phyloP scores from a whole-genome alignment of 1,284 basidiomycete species.

The Pseudozyma pruni region DNA sequence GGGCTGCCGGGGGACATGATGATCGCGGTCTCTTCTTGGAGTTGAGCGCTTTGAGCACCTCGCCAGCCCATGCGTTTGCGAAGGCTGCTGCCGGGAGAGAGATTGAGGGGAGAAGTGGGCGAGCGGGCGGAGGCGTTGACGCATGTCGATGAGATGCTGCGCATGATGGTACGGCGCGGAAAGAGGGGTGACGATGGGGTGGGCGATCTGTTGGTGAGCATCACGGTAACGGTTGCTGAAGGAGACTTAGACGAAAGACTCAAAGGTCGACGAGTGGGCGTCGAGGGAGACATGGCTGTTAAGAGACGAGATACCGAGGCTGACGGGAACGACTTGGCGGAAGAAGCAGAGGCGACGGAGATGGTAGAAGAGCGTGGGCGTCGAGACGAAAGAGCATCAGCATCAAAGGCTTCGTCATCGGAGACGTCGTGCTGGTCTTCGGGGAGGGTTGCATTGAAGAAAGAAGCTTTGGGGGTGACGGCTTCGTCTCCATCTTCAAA shows the following conservation, averaged over 20 bases:
- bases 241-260: background rate
- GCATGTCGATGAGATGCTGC: constrained; percentile 34
- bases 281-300: constrained; percentile 8
- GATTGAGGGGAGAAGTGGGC: constrained; percentile 4
- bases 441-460: background rate
- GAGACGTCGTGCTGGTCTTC: background rate
- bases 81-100: background rate
- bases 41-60: background rate
- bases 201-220: constrained; percentile 22
- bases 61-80: constrained; percentile 41
- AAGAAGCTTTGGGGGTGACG: constrained; percentile 19
- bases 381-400: background rate
- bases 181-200: constrained; percentile 33
- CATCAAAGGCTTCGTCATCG: background rate
- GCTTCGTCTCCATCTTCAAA: constrained; percentile 26
- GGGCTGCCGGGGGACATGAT: constrained; percentile 33
- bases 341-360: constrained; percentile 6
- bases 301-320: constrained; percentile 16
- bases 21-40: constrained; percentile 16
- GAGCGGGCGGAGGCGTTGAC: constrained; percentile 4
- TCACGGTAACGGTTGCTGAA: constrained; percentile 4
- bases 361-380: constrained; percentile 12
- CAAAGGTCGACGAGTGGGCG: background rate
- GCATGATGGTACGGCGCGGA: constrained; percentile 26
- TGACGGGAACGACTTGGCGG: background rate